These are phyloP conservation scores for Mortierella sp. DNA, from an alignment of 371 early-diverging fungal species.

Conservation along the genomic window DNA sequence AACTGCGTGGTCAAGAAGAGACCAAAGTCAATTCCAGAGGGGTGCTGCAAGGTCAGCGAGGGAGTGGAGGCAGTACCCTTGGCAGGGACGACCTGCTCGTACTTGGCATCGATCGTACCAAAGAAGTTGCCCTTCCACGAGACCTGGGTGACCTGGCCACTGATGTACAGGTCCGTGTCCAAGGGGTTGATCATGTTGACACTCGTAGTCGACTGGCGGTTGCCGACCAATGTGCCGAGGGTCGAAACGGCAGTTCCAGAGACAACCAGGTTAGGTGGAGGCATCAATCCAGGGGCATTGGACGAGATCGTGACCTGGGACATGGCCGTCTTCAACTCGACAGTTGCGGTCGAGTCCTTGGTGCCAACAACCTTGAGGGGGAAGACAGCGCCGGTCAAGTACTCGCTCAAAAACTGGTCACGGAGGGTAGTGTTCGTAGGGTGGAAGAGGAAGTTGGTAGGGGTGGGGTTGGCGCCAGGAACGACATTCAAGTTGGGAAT, in stretches of 20 bases:
- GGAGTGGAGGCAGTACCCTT: constrained; percentile 38
- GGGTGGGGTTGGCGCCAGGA: constrained; percentile 61
- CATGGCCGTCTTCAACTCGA: constrained; percentile 62
- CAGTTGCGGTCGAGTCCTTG: constrained; percentile 59
- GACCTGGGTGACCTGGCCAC: constrained; percentile 61
- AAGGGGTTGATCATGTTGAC: constrained; percentile 62
- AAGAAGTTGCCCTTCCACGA: constrained; percentile 64
- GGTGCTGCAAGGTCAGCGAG: constrained; percentile 35
- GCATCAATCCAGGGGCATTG: constrained; percentile 62
- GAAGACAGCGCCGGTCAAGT: constrained; percentile 64
- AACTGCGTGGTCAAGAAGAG: constrained; percentile 42
- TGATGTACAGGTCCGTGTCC: constrained; percentile 63
- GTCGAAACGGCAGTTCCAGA: constrained; percentile 60
- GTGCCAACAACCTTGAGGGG: constrained; percentile 62
- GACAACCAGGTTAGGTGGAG: constrained; percentile 59
- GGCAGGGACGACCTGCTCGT: constrained; percentile 35
- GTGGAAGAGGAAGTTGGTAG: constrained; percentile 64
- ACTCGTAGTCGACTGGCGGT: constrained; percentile 48
- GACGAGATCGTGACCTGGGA: constrained; percentile 58
- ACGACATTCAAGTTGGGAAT: constrained; percentile 61
- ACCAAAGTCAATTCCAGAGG: constrained; percentile 42
- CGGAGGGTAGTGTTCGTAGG: constrained; percentile 61
- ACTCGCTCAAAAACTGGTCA: constrained; percentile 62
- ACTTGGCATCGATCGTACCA: constrained; percentile 63
- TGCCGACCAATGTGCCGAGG: constrained; percentile 51